Evolutionary conservation across 2,329 filamentous ascomycete genomes (phyloP).

Genomic region (Parastagonospora nodorum): DNA sequence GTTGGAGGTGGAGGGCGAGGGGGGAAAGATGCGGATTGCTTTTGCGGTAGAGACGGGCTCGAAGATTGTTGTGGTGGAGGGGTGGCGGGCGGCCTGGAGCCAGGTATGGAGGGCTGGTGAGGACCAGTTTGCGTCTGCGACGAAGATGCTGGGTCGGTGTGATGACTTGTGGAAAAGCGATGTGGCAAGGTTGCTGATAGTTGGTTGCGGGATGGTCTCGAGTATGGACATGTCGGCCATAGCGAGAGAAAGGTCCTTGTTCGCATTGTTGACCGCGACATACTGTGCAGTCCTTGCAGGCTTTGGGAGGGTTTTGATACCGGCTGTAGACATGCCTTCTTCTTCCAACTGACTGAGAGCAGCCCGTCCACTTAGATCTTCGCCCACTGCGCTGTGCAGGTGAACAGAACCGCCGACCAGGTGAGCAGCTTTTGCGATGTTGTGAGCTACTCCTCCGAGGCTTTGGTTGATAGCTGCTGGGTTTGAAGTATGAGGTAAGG

Average conservation of each 20-base stretch:
- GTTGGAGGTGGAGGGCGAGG: constrained; percentile 63
- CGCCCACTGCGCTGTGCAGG: constrained; percentile 79
- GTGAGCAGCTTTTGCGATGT: constrained; percentile 84
- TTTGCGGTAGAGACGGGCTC: constrained; percentile 90
- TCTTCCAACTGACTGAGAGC: constrained; percentile 69
- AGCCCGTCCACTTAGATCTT: constrained; percentile 77
- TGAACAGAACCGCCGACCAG: constrained; percentile 68
- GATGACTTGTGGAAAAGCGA: constrained; percentile 13
- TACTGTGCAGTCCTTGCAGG: constrained; percentile 82
- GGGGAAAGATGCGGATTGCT: constrained; percentile 68
- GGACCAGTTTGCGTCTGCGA: constrained; percentile 88
- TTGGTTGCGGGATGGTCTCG: constrained; percentile 48
- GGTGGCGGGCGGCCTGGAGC: constrained; percentile 63
- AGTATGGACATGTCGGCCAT: constrained; percentile 97
- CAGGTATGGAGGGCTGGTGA: constrained; percentile 68
- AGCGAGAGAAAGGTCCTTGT: constrained; percentile 83
- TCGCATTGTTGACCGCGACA: constrained; percentile 81
- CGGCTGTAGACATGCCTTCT: constrained; percentile 67
- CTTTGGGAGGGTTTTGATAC: constrained; percentile 56
- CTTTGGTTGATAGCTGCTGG: constrained; percentile 79
- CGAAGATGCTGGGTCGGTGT: constrained; percentile 69
- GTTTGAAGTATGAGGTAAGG: constrained; percentile 79
- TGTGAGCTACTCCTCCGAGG: constrained; percentile 89
- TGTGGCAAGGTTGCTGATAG: constrained; percentile 19
- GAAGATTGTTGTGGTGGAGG: constrained; percentile 64